These are phyloP conservation scores for Ambrosia hybrid DNA, from an alignment of 140 eudicot genomes.

Conservation along the genomic window DNA sequence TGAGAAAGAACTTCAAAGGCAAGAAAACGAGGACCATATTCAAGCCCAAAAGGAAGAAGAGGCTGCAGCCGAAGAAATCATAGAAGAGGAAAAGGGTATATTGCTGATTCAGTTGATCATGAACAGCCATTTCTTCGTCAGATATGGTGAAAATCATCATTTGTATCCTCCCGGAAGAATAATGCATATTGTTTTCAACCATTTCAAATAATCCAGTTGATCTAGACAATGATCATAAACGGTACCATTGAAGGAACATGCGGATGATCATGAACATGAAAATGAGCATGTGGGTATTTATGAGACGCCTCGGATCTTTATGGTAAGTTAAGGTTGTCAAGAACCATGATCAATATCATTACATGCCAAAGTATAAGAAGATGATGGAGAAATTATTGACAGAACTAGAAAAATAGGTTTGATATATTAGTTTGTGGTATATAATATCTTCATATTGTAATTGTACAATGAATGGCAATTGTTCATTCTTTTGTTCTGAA, in stretches of 20 bases:
- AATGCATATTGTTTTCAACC: conserved; percentile 73
- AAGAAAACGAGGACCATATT: conserved; percentile 44
- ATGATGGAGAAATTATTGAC: conserved; percentile 78
- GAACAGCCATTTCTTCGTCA: conserved; percentile 35
- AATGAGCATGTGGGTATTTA: conserved; percentile 65
- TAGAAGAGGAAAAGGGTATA: conserved; percentile 74
- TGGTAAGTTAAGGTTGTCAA: conserved; percentile 82
- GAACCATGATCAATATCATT: conserved; percentile 95
- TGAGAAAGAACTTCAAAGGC: conserved; percentile 81
- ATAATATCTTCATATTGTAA: conserved; percentile 32
- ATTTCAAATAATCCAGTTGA: conserved; percentile 30
- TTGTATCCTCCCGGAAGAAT: conserved; percentile 83
- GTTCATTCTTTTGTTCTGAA: conserved; percentile 30
- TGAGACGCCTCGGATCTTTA: conserved; percentile 79
- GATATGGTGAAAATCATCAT: conserved; percentile 64
- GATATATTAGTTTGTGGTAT: conserved; percentile 34
- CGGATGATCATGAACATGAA: conserved; percentile 25
- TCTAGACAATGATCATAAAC: conserved; percentile 23
- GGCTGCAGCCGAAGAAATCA: conserved; percentile 70
- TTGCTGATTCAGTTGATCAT: conserved; percentile 72
- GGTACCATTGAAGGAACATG: conserved; percentile 19
- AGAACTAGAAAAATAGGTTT: conserved; percentile 57
- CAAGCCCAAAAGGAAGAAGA: conserved; percentile 67
- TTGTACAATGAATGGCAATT: conserved; percentile 31
- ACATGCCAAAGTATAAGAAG: conserved; percentile 99